Conservation (phyloP, 2,329 filamentous ascomycete genomes). For the Fusarium sarcochroum region DNA sequence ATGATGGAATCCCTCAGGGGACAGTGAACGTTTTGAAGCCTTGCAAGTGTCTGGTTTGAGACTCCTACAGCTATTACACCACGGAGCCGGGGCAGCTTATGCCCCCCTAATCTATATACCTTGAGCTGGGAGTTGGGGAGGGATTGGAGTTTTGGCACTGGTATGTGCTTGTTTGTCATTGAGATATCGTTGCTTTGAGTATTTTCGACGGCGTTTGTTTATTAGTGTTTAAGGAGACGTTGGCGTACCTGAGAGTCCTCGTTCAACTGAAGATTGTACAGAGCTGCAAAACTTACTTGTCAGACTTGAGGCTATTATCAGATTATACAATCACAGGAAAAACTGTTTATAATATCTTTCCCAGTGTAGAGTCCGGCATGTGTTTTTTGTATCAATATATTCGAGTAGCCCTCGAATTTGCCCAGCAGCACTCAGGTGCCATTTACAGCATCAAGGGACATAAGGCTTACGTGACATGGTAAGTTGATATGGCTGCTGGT, state of each 20-base stretch:
- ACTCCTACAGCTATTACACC: background rate
- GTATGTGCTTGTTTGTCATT: conserved; percentile 36
- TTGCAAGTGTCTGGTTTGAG: background rate
- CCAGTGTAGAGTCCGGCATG: background rate
- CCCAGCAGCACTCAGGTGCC: too few relatives aligned
- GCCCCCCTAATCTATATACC: conserved; percentile 2
- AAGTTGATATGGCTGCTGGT: too few relatives aligned
- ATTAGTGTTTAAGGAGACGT: conserved; percentile 9
- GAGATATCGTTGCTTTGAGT: conserved; percentile 34
- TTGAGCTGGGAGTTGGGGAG: conserved; percentile 43
- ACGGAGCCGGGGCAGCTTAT: background rate
- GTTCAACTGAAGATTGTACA: conserved; percentile 27
- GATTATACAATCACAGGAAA: background rate
- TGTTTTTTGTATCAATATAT: too few relatives aligned
- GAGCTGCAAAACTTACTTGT: conserved; percentile 23
- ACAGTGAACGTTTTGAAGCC: conserved; percentile 2
- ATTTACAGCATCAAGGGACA: too few relatives aligned
- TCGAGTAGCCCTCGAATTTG: too few relatives aligned
- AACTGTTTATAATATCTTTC: background rate
- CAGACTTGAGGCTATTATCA: conserved; percentile 21
- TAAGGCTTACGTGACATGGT: too few relatives aligned
- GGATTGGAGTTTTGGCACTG: conserved; percentile 34
- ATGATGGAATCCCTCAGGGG: conserved; percentile 32
- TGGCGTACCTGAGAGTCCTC: conserved; percentile 10
- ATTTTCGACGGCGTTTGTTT: conserved; percentile 27